phyloP scores from a whole-genome alignment of 2,329 filamentous ascomycete genomes.

The Penicillium digitatum region DNA sequence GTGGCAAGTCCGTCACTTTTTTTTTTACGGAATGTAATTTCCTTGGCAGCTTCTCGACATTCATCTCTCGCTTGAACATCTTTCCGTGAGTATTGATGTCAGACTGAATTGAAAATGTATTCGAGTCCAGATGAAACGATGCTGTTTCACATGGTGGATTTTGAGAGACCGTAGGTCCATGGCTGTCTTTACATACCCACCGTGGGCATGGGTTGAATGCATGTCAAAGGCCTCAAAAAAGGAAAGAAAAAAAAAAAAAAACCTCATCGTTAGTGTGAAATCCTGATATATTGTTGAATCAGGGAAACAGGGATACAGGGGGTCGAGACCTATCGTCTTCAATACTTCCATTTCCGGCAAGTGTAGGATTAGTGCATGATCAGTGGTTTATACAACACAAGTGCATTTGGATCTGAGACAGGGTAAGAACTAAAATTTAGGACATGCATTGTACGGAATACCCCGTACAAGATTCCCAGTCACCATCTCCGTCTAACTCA shows the following conservation, averaged over 20 bases:
- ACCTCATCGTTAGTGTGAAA: not conserved
- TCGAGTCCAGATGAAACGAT: no score
- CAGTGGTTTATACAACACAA: no score
- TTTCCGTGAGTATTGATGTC: not conserved
- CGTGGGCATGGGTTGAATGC: not conserved
- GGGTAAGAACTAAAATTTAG: no score
- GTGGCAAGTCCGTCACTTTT: not conserved
- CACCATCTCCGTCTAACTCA: not conserved
- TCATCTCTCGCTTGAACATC: not conserved
- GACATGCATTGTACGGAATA: not conserved
- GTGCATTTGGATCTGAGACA: not conserved
- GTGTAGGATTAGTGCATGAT: no score
- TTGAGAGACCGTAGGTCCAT: not conserved
- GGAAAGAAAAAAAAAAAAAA: not conserved
- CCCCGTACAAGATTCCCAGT: not conserved
- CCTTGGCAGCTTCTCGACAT: not conserved
- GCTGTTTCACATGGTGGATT: not conserved
- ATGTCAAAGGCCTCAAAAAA: not conserved
- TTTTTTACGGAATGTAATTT: not conserved
- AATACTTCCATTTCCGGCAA: constrained; percentile 11
- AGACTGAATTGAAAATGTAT: not conserved
- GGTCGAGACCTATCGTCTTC: not conserved
- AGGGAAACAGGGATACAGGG: not conserved
- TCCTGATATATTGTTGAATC: not conserved
- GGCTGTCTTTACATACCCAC: not conserved